phyloP scores from a whole-genome alignment of 2,329 filamentous ascomycete genomes.

The Aspergillus pseudonomiae region DNA sequence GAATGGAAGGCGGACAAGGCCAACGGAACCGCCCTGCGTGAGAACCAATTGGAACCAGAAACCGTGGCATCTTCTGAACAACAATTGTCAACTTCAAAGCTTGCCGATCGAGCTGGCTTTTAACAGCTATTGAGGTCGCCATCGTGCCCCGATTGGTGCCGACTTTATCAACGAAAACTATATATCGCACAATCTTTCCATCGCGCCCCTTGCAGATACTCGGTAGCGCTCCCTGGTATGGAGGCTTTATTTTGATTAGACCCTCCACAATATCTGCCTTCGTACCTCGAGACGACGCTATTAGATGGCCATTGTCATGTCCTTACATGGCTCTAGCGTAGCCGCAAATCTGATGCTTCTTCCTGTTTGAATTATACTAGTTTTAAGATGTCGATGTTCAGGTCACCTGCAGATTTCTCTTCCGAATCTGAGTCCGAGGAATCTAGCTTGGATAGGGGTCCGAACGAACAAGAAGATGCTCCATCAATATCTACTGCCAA shows the following conservation, averaged over 20 bases:
- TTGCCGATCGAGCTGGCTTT: neutral
- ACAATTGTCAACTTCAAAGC: constrained; percentile 7
- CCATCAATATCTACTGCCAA: neutral
- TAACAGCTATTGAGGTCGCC: too few relatives aligned
- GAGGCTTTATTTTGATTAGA: neutral
- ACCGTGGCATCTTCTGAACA: constrained; percentile 7
- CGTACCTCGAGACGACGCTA: neutral
- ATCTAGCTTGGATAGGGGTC: constrained; percentile 28
- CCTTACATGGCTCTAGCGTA: constrained; percentile 2
- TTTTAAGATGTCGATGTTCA: constrained; percentile 44
- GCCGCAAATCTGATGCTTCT: constrained; percentile 1
- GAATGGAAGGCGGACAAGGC: constrained; percentile 31
- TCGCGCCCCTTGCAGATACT: neutral
- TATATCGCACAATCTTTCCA: neutral
- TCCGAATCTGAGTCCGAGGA: constrained; percentile 38
- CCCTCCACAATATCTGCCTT: neutral
- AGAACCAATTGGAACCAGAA: constrained; percentile 7
- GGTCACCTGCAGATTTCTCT: constrained; percentile 42
- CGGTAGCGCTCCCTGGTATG: neutral
- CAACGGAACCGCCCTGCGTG: constrained; percentile 3
- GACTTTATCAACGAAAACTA: neutral
- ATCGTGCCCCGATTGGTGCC: neutral
- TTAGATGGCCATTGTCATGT: constrained; percentile 9
- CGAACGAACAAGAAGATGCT: constrained; percentile 19
- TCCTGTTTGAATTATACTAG: neutral